phyloP scores from a whole-genome alignment of 1,139 yeast genomes.

The Blastobotrys persicus region DNA sequence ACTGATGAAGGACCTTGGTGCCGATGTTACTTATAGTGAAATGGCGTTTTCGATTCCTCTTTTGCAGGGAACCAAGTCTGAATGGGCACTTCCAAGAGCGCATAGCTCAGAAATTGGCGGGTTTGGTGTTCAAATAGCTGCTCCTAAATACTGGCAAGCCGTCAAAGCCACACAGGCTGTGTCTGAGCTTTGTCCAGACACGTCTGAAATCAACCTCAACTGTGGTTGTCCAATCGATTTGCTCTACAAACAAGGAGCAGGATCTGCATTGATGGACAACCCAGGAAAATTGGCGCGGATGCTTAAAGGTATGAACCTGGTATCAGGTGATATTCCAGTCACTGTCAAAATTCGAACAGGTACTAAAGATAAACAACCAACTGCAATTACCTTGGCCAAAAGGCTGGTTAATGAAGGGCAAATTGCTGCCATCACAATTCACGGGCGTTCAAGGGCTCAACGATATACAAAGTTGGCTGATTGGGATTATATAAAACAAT shows the following conservation, averaged over 20 bases:
- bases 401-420: conserved; percentile 74
- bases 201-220: conserved; percentile 80
- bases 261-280: conserved; percentile 88
- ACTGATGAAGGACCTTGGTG: conserved; percentile 85
- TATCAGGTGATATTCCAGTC: conserved; percentile 85
- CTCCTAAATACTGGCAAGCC: conserved; percentile 91
- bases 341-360: conserved; percentile 94
- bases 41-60: conserved; percentile 90
- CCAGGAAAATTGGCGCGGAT: conserved; percentile 78
- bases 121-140: conserved; percentile 91
- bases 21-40: conserved; percentile 90
- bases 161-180: conserved; percentile 85
- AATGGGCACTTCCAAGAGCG: conserved; percentile 96
- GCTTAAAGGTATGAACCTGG: conserved; percentile 83
- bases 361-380: conserved; percentile 75
- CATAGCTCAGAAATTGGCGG: conserved; percentile 80
- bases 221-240: conserved; percentile 98
- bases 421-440: conserved; percentile 88
- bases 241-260: conserved; percentile 89
- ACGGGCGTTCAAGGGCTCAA: conserved; percentile 95
- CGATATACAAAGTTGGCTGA: conserved; percentile 88
- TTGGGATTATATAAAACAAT: conserved; percentile 83
- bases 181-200: conserved; percentile 49
- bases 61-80: conserved; percentile 85
- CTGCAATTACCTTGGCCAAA: conserved; percentile 73